phyloP scores from a whole-genome alignment of 140 eudicot genomes.

The Oenanthe javanica region DNA sequence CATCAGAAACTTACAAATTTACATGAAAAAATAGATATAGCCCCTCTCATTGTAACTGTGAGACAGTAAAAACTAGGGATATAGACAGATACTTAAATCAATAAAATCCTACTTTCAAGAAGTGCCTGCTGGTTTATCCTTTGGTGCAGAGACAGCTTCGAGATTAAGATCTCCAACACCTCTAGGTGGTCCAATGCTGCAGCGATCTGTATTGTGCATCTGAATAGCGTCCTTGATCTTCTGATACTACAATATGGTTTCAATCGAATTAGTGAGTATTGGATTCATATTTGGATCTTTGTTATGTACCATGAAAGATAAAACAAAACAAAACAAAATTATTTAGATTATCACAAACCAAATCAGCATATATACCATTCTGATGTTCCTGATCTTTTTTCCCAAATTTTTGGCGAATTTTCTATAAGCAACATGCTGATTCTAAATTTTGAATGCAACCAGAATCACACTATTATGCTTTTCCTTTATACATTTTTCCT shows the following conservation, averaged over 20 bases:
- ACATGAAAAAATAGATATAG: conserved; percentile 1
- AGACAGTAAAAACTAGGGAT: neutral
- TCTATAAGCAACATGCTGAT: neutral
- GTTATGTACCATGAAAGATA: neutral
- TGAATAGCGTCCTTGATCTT: conserved; percentile 87
- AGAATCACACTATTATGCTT: neutral
- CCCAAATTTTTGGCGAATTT: neutral
- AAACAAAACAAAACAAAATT: too few species aligned
- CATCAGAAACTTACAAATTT: neutral
- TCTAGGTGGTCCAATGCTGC: conserved; percentile 76
- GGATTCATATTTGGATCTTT: neutral
- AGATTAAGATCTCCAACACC: conserved; percentile 73
- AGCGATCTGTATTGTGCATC: conserved; percentile 71
- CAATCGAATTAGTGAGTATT: neutral
- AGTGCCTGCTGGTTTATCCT: conserved; percentile 33
- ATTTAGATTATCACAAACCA: too few species aligned
- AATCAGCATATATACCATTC: too few species aligned
- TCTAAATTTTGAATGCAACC: neutral
- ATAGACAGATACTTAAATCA: conserved; percentile 22
- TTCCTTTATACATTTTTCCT: neutral
- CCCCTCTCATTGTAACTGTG: conserved; percentile 2
- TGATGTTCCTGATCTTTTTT: neutral
- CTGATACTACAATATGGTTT: conserved; percentile 58
- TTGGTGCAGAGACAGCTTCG: conserved; percentile 33
- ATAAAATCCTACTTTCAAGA: conserved; percentile 21